Evolutionary conservation across 2,329 filamentous ascomycete species (phyloP).

Genomic region (Clonostachys chloroleuca): DNA sequence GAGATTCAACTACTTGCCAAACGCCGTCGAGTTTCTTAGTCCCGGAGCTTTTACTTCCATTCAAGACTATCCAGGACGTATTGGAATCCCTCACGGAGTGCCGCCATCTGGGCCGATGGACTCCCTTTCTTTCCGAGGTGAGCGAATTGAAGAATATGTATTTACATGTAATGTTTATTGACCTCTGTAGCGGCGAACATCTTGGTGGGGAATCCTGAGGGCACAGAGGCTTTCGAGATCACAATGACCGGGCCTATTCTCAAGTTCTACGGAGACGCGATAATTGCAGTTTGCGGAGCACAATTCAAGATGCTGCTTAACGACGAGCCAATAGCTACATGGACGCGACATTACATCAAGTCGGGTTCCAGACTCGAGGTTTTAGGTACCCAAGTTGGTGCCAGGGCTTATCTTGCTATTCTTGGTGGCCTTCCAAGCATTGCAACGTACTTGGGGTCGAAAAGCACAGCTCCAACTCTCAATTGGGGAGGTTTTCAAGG

Average conservation of each 20-base stretch:
- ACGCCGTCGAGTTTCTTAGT: conserved; percentile 50
- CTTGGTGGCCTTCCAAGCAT: conserved; percentile 32
- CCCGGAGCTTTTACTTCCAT: conserved; percentile 53
- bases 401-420: conserved; percentile 54
- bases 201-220: conserved; percentile 49
- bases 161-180: no score
- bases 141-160: no score
- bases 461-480: conserved; percentile 53
- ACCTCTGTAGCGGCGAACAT: conserved; percentile 37
- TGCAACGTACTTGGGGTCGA: conserved; percentile 52
- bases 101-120: conserved; percentile 60
- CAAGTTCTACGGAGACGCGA: conserved; percentile 45
- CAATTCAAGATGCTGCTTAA: conserved; percentile 46
- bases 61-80: conserved; percentile 55
- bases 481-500: conserved; percentile 57
- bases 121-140: conserved; percentile 44
- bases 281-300: conserved; percentile 54
- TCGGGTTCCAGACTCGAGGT: conserved; percentile 43
- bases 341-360: conserved; percentile 43
- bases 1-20: conserved; percentile 40
- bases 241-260: conserved; percentile 56
- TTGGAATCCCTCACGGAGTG: conserved; percentile 51
- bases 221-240: conserved; percentile 52
- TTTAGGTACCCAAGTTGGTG: conserved; percentile 47
- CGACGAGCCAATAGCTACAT: conserved; percentile 43